phyloP scores from a whole-genome alignment of 2,329 filamentous ascomycete genomes.

The Aspergillus aculeatinus region DNA sequence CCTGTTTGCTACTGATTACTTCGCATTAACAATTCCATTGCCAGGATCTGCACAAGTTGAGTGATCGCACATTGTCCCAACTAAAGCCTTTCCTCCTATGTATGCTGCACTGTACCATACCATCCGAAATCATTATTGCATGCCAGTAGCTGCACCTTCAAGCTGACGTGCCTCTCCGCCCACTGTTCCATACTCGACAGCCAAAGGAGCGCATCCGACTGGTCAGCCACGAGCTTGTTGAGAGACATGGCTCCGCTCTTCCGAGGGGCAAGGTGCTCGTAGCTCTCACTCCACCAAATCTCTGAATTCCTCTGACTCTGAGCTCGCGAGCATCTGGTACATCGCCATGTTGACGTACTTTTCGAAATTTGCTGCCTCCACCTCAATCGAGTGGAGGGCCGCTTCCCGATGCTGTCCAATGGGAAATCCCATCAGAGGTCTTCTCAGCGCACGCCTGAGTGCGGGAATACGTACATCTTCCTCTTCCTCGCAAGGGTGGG shows the following conservation, averaged over 20 bases:
- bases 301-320: background rate
- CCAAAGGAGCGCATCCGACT: background rate
- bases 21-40: no score
- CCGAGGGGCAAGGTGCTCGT: no score
- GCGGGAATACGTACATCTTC: constrained; percentile 1
- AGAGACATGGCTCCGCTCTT: no score
- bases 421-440: background rate
- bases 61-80: no score
- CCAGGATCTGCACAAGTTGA: no score
- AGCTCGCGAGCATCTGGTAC: background rate
- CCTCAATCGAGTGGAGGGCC: background rate
- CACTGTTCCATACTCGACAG: background rate
- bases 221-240: background rate
- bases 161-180: background rate
- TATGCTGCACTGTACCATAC: background rate
- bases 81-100: no score
- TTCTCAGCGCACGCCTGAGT: background rate
- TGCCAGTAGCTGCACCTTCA: background rate
- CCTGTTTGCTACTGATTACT: no score
- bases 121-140: background rate
- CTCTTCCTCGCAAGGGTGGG: background rate
- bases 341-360: constrained; percentile 1
- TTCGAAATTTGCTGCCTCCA: constrained; percentile 1
- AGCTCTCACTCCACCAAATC: background rate
- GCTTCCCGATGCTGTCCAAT: background rate